Base-by-base conservation (phyloP, 2,329 filamentous ascomycete species). In the Monosporascus sp. region DNA sequence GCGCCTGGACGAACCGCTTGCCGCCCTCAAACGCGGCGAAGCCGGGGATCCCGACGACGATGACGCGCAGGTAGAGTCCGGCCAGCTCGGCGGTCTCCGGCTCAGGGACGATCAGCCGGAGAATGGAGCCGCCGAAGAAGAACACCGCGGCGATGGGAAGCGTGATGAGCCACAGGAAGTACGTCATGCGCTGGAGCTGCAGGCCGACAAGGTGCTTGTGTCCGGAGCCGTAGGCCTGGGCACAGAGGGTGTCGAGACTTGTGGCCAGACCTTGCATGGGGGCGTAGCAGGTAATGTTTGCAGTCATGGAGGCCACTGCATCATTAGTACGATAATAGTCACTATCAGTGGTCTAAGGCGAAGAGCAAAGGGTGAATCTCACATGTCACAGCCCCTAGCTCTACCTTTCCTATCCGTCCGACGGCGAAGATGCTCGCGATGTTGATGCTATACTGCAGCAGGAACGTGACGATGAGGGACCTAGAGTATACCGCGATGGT, bases 181-280 rank as follows among this genome's bases (percentile, higher is more conserved):
- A 88, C 1, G 87, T 75, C 88, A 93, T 93, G 48, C 89, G 78
- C 70, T 94, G 88, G 58, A 91, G 76, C 64, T 94, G 89, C 52
- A 94, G 70, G 2, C 89, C 93, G 54, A 97, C 93, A 5, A 97
- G 81, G 61, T 92, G 88, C 67, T 88, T 95, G 68, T 88, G 88
- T 0, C 93, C 93, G 1, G 89, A 95, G 2, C 94, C 93, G 67
- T 95, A 97, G 0, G 94, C 93, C 70, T 97, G 93, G 0, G 93
- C 84, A 69, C 93, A 97, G 2, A 97, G 83, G 0, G 93, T 97
- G 71, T 97, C 93, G 38, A 97, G 77, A 58, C 87, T 90, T 5
- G 93, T 97, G 1, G 91, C 87, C 15, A 97, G 78, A n/a, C 91
- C 88, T 65, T 91, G 88, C 65, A 89, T 88, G 17, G 89, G 84